Percentiles rank a stretch among this genome's conserved stretches.
Conservation (phyloP, 1,284 basidiomycete genomes). For the Volvariella surrecta region DNA sequence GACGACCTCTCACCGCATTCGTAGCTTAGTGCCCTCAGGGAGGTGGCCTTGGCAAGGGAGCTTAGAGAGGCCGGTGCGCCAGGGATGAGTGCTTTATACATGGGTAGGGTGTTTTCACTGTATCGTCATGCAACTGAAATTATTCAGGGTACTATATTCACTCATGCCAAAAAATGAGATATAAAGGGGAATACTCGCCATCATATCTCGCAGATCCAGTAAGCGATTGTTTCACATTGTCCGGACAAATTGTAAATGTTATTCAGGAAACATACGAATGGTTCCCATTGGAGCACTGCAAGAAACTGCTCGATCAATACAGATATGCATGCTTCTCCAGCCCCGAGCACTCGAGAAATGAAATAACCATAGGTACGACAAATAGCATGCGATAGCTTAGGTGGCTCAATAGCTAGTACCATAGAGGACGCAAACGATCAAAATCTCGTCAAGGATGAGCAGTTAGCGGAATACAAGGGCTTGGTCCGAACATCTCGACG, state of each 20-base stretch:
- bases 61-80: slow-evolving; percentile 63
- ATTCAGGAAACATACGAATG: slow-evolving; percentile 68
- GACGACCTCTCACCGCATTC: slow-evolving; percentile 5
- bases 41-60: slow-evolving; percentile 65
- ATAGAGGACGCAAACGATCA: too few species aligned
- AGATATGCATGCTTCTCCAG: slow-evolving; percentile 64
- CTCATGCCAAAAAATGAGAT: slow-evolving; percentile 91
- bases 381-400: too few species aligned
- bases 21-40: slow-evolving; percentile 78
- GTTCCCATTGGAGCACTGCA: slow-evolving; percentile 58
- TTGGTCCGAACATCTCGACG: too few species aligned
- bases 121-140: not conserved
- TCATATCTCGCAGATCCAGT: slow-evolving; percentile 88
- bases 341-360: slow-evolving; percentile 43
- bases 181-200: slow-evolving; percentile 90
- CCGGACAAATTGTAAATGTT: not conserved
- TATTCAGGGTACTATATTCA: slow-evolving; percentile 83
- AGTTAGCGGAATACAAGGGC: too few species aligned
- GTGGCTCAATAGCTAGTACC: too few species aligned
- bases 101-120: slow-evolving; percentile 50
- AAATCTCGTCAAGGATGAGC: too few species aligned
- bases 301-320: slow-evolving; percentile 51
- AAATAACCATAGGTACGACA: not conserved
- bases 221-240: slow-evolving; percentile 14
- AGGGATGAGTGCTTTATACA: slow-evolving; percentile 65